Conservation (phyloP, 2,329 filamentous ascomycete genomes). For the Sarocladium kiliense region DNA sequence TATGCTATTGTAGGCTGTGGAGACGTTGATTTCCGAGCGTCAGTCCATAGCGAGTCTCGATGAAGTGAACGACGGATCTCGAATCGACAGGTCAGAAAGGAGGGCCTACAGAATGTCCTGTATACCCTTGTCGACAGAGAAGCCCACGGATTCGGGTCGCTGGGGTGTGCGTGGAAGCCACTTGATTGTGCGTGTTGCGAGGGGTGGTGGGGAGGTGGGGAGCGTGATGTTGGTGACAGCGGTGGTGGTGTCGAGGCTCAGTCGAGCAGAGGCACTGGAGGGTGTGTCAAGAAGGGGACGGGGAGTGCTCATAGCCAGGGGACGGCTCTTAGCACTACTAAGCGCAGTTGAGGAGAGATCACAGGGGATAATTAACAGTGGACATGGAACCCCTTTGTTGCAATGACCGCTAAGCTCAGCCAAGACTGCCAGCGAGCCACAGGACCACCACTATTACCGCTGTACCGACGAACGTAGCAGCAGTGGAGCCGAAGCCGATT, state of each 20-base stretch:
- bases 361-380: not conserved
- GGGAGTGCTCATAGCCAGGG: no score
- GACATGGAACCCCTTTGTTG: not conserved
- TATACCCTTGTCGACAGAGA: not conserved
- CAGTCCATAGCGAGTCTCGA: not conserved
- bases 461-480: not conserved
- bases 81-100: conserved; percentile 3
- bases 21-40: not conserved
- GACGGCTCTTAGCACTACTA: no score
- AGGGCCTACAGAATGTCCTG: not conserved
- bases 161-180: not conserved
- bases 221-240: not conserved
- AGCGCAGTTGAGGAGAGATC: no score
- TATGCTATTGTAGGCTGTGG: not conserved
- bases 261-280: not conserved
- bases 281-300: no score
- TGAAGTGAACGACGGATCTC: not conserved
- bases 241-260: not conserved
- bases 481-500: not conserved
- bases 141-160: not conserved
- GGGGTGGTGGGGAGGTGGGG: not conserved
- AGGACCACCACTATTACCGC: not conserved
- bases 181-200: not conserved
- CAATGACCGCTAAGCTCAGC: no score
- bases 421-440: no score